Percentiles rank a stretch among this genome's conserved stretches.
Conservation (phyloP, 2,329 filamentous ascomycete genomes). For the Fusarium mangiferae region DNA sequence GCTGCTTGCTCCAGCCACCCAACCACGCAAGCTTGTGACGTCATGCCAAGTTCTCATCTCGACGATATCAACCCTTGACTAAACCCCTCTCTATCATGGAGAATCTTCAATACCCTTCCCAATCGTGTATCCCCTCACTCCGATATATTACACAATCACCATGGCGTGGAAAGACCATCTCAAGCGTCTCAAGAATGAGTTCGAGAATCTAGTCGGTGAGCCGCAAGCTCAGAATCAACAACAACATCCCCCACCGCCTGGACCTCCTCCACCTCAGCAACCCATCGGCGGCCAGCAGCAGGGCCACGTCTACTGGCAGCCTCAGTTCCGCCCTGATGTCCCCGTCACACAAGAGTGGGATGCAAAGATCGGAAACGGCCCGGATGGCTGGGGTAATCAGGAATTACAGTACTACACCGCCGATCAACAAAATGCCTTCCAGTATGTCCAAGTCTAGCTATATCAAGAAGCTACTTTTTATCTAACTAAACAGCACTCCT, state of each 20-base stretch:
- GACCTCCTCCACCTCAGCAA: slow-evolving; percentile 37
- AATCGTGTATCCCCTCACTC: too few species aligned
- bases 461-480: neutral
- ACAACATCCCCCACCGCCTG: slow-evolving; percentile 32
- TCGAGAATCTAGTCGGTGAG: slow-evolving; percentile 49
- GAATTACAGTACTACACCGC: slow-evolving; percentile 68
- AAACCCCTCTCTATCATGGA: neutral
- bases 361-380: slow-evolving; percentile 63
- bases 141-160: neutral
- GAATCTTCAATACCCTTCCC: neutral
- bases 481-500: slow-evolving; percentile 50
- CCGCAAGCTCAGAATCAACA: slow-evolving; percentile 37
- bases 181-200: slow-evolving; percentile 52
- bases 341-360: slow-evolving; percentile 63
- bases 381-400: slow-evolving; percentile 71
- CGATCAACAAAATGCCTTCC: slow-evolving; percentile 61
- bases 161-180: slow-evolving; percentile 54
- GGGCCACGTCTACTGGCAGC: slow-evolving; percentile 60
- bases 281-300: slow-evolving; percentile 27
- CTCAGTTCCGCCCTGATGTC: slow-evolving; percentile 58
- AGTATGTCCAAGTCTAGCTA: slow-evolving; percentile 47
- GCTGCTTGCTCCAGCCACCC: slow-evolving; percentile 13
- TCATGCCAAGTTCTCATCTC: slow-evolving; percentile 23
- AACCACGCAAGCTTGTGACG: slow-evolving; percentile 24
- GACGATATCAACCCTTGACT: neutral